A percentile compares a stretch with the other conserved stretches of the same genome.
Evolutionary conservation across 768 basidiomycete genomes (phyloP).

Genomic region (Tylopilus subfusipes): DNA sequence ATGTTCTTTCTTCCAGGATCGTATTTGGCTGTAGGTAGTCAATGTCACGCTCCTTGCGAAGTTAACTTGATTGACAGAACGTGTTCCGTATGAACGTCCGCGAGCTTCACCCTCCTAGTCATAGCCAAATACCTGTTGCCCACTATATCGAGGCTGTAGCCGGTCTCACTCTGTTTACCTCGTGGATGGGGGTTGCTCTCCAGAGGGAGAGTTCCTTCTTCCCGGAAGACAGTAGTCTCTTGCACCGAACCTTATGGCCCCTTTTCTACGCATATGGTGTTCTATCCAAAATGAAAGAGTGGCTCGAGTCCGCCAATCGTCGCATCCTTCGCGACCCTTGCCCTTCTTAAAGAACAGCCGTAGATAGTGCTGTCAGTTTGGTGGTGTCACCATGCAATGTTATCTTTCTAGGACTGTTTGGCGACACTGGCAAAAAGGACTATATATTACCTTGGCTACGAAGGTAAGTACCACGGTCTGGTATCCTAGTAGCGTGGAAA

Average conservation of each 20-base stretch:
- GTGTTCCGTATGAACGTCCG: conserved; percentile 26
- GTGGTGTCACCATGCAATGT: too few species aligned
- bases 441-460: too few species aligned
- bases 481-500: too few species aligned
- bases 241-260: conserved; percentile 23
- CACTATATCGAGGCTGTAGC: conserved; percentile 41
- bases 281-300: neutral
- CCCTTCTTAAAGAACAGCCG: neutral
- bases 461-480: too few species aligned
- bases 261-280: conserved; percentile 10
- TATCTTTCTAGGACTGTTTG: too few species aligned
- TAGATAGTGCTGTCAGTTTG: neutral
- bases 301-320: neutral
- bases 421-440: too few species aligned
- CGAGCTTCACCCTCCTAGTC: conserved; percentile 23
- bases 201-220: conserved; percentile 30
- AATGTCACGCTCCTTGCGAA: neutral
- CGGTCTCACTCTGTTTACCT: conserved; percentile 44
- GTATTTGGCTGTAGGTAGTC: conserved; percentile 32
- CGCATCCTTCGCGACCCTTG: neutral
- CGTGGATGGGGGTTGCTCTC: conserved; percentile 54
- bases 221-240: conserved; percentile 1
- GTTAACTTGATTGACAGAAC: conserved; percentile 27
- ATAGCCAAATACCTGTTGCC: conserved; percentile 29
- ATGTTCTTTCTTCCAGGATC: conserved; percentile 56